Conservation (phyloP, 345 rosid genomes). For the Lepidium didymum region DNA sequence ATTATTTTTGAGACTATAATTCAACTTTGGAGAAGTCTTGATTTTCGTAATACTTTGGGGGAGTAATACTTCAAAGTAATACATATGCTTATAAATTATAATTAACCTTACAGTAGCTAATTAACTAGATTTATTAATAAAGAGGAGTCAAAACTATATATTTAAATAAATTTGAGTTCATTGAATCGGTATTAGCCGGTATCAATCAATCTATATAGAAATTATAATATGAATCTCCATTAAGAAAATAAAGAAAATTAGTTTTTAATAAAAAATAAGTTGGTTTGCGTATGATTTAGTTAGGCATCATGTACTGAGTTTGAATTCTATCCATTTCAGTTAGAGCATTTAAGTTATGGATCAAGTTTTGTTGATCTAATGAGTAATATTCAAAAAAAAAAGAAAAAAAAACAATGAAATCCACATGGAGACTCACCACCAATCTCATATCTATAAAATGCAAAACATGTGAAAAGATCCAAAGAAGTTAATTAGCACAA, state of each 20-base stretch:
- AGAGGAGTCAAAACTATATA: constrained; percentile 7
- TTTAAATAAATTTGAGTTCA: neutral
- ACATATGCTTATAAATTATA: neutral
- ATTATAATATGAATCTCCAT: neutral
- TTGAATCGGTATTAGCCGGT: neutral
- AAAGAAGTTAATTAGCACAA: neutral
- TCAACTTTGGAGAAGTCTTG: neutral
- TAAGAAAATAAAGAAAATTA: neutral
- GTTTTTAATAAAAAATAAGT: neutral
- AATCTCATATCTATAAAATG: constrained; percentile 24
- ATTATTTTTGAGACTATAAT: neutral
- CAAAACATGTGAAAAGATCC: constrained; percentile 21
- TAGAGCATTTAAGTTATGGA: no score
- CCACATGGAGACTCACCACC: constrained; percentile 25
- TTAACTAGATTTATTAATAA: neutral
- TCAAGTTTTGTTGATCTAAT: no score
- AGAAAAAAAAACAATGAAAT: neutral
- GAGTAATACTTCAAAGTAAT: constrained; percentile 6
- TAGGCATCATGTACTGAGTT: no score
- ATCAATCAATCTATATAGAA: neutral
- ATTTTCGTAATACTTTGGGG: neutral
- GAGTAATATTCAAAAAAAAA: no score
- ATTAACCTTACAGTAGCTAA: neutral
- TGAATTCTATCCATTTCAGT: no score
- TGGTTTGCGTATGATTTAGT: no score